phyloP scores from a whole-genome alignment of 257 asterid species.

The Lavandula angustifolia region DNA sequence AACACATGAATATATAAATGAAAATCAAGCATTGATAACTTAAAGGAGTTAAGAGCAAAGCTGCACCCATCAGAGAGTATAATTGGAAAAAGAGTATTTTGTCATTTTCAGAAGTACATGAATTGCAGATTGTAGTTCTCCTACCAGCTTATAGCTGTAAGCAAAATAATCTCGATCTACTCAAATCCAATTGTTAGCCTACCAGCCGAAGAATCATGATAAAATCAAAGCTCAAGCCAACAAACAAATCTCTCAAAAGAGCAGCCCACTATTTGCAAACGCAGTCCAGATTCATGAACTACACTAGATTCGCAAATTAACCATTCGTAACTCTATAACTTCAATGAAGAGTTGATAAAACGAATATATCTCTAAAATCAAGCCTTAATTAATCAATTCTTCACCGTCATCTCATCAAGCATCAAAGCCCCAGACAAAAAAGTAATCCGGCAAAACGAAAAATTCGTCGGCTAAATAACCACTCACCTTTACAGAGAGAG shows the following conservation, averaged over 20 bases:
- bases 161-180: not conserved
- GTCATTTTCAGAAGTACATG: not conserved
- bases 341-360: not conserved
- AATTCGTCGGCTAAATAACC: not conserved
- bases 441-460: constrained; percentile 12
- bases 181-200: constrained; percentile 11
- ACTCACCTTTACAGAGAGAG: constrained; percentile 27
- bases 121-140: not conserved
- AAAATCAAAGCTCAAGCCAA: not conserved
- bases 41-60: not conserved
- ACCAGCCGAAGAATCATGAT: constrained; percentile 7
- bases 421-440: not conserved
- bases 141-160: not conserved
- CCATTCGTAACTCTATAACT: constrained; percentile 22
- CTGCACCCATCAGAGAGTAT: not conserved
- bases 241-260: constrained; percentile 1
- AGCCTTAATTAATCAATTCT: not conserved
- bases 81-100: not conserved
- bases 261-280: not conserved
- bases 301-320: constrained; percentile 1
- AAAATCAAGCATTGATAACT: not conserved
- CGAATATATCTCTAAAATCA: not conserved
- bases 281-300: constrained; percentile 9
- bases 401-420: not conserved
- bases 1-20: not conserved